Base-by-base conservation (phyloP, 202 grass and related monocot species). In the Cymbopogon flexuosus region DNA sequence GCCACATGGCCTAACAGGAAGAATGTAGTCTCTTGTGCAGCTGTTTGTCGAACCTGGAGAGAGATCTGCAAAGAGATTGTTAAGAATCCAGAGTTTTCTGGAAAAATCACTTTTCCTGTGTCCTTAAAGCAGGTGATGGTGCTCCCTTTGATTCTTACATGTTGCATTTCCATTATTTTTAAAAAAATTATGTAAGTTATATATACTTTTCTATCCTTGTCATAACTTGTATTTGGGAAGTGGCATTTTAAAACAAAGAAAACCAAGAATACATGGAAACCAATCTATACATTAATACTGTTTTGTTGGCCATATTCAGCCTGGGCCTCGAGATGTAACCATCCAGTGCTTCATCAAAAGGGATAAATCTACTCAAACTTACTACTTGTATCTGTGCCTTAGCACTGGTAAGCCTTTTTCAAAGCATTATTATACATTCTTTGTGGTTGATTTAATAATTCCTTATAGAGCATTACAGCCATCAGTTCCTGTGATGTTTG, bases 331-430 rank as follows among this genome's bases (percentile, higher is more conserved):
- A 49, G 90, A 97, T 71, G 92, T 88, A 72, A 85, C 83, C 56
- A 94, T 94, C 66, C 94, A 97, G 62, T 97, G 94, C 75, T 97
- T 92, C 74, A 97, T 97, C 77, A 97, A 93, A 85, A 89, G 94
- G 81, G 92, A 97, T 76, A 97, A 97, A 92, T 92, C 92, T 71
- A 94, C 93, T 68, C 85, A 94, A 84, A 97, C 86, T 47, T 97
- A 97, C 89, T 86, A 82, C 84, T 65, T 97, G 58, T 93, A 94
- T 89, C 76, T 97, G 57, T 97, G 94, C 78, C 94, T 97, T 70
- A 94, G 88, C 84, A 83, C 90, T 73, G 88, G 95, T 97, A 91
- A 88, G 59, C 35, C 42, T 81, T 27, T 34, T 52, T 65, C 52
- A 62, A 74, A 56, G 33, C 57, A 69, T 70, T 78, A 66, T 78